Evolutionary conservation across 805 yeast genomes (phyloP), one percentile per base, ranked within the genome.

Genomic region (Kodamaea laetipori): DNA sequence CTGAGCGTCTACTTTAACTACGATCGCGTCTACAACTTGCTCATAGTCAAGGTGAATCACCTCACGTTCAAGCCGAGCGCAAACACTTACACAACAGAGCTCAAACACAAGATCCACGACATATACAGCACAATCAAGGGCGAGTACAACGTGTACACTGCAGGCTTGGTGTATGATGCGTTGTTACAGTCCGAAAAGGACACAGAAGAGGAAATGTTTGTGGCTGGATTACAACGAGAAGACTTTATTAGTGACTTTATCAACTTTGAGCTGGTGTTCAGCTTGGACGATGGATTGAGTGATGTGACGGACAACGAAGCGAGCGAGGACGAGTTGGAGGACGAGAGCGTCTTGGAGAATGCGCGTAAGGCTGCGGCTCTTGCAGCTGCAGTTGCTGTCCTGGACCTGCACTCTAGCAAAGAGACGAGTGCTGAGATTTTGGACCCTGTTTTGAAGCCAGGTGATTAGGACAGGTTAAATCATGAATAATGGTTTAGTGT

Each of bases 241-340:
- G 66, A 58, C 17, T 66, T 66, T 37, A 45, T 56, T 6, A 55
- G 54, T 18, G 69, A 66, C 26, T 66, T 63, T 47, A 54, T 58
- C 15, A 56, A 61, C 44, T 60, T 59, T 37, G 57, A 54, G 27
- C 47, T 49, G 16, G 49, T 48, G 19, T 52, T 56, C 33, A 44
- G 43, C 12, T 27, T 41, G 30, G 37, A 39, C 7, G 47, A 45
- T 15, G 51, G 38, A n/a, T 47, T 41, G 15, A 49, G 32, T 2
- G 45, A 43, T 26, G 48, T 43, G 19, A 49, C 36, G 2, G 44
- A 32, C 17, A 44, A 43, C 28, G 47, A 40, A 9, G 44, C 34
- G 9, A 42, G 39, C 12, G 48, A 44, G 13, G 45, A 21, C 6
- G 46, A 33, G 18, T 25, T 23, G 15, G 48, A 45, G 13, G 45